Percentiles rank a stretch among this genome's conserved stretches.
Evolutionary conservation across 139 green algal species (phyloP).

Genomic region (Raphidocelis subcapitata): DNA sequence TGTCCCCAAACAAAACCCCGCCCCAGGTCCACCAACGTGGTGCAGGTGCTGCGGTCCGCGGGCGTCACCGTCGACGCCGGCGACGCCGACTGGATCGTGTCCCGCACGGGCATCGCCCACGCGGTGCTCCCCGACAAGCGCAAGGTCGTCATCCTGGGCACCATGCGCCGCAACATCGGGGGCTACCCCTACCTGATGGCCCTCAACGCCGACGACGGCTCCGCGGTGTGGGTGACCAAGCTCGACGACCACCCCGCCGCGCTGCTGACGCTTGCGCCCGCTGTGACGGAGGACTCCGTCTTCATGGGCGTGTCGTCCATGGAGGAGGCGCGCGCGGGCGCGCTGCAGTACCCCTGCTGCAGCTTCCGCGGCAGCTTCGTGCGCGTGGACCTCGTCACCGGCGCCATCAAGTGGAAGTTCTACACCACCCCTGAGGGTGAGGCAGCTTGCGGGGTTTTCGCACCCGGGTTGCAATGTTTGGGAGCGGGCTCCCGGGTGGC

Average conservation of each 20-base stretch:
- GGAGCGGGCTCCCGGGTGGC: no score
- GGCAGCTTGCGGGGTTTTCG: no score
- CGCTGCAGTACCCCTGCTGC: no score
- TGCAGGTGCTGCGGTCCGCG: not conserved
- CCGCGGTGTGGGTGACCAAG: not conserved
- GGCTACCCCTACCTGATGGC: not conserved
- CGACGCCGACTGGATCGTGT: not conserved
- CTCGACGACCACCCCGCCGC: not conserved
- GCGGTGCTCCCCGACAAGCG: no score
- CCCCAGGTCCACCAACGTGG: not conserved
- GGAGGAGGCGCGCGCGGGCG: constrained; percentile 1
- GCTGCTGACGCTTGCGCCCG: not conserved
- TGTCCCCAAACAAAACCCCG: no score
- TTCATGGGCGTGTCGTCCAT: not conserved
- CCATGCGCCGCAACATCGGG: not conserved
- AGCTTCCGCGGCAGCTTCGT: no score
- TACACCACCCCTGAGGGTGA: no score
- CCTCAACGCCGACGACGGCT: not conserved
- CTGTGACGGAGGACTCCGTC: not conserved
- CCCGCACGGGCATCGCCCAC: no score
- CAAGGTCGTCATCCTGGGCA: not conserved
- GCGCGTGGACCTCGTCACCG: no score
- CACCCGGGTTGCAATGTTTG: no score
- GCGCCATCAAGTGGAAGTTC: no score
- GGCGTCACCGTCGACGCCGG: not conserved